A percentile compares a stretch with the other conserved stretches of the same genome.
These are phyloP conservation scores for Skeletonema marinoi DNA, from an alignment of 108 stramenopile genomes.

Conservation along the genomic window DNA sequence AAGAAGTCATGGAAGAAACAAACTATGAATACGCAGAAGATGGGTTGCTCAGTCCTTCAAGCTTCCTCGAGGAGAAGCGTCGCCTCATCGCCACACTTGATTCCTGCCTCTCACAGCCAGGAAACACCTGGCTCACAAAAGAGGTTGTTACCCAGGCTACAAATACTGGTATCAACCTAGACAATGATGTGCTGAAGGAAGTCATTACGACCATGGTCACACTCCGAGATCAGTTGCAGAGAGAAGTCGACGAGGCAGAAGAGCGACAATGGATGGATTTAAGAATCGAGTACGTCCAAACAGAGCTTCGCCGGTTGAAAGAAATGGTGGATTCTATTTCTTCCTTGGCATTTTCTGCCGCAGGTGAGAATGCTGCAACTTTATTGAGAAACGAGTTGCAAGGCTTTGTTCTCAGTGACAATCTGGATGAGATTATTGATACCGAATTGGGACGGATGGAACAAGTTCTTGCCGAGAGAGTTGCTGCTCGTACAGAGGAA, in stretches of 20 bases:
- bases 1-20: constrained; percentile 49
- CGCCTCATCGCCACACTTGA: constrained; percentile 48
- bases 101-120: constrained; percentile 57
- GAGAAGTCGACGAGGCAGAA: constrained; percentile 35
- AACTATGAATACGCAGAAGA: constrained; percentile 49
- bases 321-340: constrained; percentile 36
- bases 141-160: constrained; percentile 38
- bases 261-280: constrained; percentile 26
- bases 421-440: constrained; percentile 47
- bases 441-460: constrained; percentile 37
- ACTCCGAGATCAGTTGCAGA: constrained; percentile 53
- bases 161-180: constrained; percentile 35
- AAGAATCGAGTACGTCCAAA: constrained; percentile 36
- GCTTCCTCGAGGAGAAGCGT: constrained; percentile 45
- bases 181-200: constrained; percentile 37
- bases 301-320: constrained; percentile 42
- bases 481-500: constrained; percentile 38
- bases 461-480: constrained; percentile 42
- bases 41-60: constrained; percentile 40
- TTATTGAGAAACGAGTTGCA: constrained; percentile 41
- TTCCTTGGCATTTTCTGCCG: constrained; percentile 27
- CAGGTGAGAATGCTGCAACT: constrained; percentile 32
- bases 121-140: constrained; percentile 61
- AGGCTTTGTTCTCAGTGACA: constrained; percentile 51
- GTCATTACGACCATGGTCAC: constrained; percentile 64